Evolutionary conservation across 2,329 filamentous ascomycete species (phyloP), one percentile per base, ranked within the genome.

Genomic region (Hypoxylon sp.): DNA sequence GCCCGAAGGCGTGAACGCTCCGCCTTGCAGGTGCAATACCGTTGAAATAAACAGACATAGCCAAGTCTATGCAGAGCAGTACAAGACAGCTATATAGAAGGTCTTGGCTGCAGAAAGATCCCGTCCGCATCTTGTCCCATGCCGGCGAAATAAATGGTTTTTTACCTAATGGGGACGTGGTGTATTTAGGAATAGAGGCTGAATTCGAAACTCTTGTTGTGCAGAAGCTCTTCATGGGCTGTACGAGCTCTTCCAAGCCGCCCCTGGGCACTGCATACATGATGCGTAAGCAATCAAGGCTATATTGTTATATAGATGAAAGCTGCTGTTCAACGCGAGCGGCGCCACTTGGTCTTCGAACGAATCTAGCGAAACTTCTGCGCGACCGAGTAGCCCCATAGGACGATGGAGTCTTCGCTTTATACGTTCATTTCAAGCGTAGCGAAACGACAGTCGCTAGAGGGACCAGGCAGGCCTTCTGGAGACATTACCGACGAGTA

Each of bases 21-120:
- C 11, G 28, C 28, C 40, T 33, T 64, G 57, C 66, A 69, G 53
- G 32, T 40, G n/a, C 20, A 64, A 69, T 69, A 46, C 59, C 60
- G 66, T 55, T 26, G 54, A 60, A 32, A 54, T 60, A 18, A 56
- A 46, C 12, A 51, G 18, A 12, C 2, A 38, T 24, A 53, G 44
- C n/a, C 44, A 61, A 56, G 33, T 28, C 44, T 49, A 53, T 50
- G 56, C 48, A 44, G 3, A 51, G 9, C n/a, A 20, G 18, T 42
- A 24, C 45, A 55, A 11, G 49, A 24, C 38, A 53, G 8, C 53
- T 44, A 60, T 67, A 62, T 52, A 56, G 42, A 60, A 33, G 22
- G 36, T 40, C 67, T 69, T 69, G 67, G 67, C 67, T 67, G 60
- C 67, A 69, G 64, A 53, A 30, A 51, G 33, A 60, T 28, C 57